phyloP scores from a whole-genome alignment of 345 rosid species.

The Erodium maritimum region DNA sequence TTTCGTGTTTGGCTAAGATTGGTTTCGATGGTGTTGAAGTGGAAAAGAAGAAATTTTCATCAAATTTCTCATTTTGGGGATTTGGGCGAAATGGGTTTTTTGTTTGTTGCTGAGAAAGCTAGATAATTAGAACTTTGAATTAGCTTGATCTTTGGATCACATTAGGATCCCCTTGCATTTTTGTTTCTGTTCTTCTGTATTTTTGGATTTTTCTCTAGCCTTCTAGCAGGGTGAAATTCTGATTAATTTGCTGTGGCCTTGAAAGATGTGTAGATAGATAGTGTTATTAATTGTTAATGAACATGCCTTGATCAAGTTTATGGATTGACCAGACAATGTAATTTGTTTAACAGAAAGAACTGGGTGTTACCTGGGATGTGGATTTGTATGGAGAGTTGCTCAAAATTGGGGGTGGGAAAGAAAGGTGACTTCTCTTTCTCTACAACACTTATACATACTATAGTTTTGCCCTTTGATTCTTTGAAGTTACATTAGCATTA shows the following conservation, averaged over 20 bases:
- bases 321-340: background rate
- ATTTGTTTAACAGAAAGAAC: slow-evolving; percentile 38
- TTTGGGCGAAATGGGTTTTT: background rate
- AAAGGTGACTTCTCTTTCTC: slow-evolving; percentile 32
- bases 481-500: background rate
- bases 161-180: background rate
- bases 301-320: background rate
- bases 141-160: background rate
- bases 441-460: background rate
- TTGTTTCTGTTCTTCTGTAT: background rate
- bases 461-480: too few species aligned
- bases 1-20: background rate
- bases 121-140: background rate
- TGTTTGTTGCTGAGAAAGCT: background rate
- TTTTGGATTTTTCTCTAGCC: background rate
- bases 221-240: background rate
- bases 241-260: background rate
- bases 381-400: slow-evolving; percentile 85
- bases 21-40: background rate
- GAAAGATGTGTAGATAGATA: background rate
- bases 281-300: background rate
- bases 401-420: slow-evolving; percentile 95
- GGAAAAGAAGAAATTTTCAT: background rate
- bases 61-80: background rate
- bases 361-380: slow-evolving; percentile 86